Percentiles rank a stretch among this genome's conserved stretches.
phyloP scores from a whole-genome alignment of 768 basidiomycete species.

The Termitomyces bulborhizus region DNA sequence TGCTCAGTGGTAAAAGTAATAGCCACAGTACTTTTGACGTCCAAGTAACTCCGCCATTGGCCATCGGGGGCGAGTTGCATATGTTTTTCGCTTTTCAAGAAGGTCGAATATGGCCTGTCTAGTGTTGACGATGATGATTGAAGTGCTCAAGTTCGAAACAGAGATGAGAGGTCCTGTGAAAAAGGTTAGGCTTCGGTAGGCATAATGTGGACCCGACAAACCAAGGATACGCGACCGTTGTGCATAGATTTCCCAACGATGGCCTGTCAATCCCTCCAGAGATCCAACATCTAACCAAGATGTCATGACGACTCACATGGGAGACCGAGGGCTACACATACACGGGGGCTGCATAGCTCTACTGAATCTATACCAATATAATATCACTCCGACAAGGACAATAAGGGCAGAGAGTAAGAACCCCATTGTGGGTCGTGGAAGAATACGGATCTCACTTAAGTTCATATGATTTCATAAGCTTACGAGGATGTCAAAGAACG shows the following conservation, averaged over 20 bases:
- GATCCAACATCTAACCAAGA: neutral
- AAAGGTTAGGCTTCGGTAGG: no score
- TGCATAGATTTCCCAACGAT: neutral
- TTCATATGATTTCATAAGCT: no score
- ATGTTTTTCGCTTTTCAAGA: neutral
- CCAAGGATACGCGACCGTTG: neutral
- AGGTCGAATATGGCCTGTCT: neutral
- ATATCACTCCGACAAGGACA: neutral
- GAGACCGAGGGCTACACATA: neutral
- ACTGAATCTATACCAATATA: neutral
- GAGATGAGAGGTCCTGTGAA: neutral
- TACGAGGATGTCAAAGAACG: no score
- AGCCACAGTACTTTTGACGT: neutral
- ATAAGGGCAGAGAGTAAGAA: no score
- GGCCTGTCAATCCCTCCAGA: neutral
- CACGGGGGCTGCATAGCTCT: neutral
- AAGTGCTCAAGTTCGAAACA: neutral
- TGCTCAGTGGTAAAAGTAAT: neutral
- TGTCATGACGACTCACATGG: neutral
- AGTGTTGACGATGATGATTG: neutral
- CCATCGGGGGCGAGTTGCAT: neutral
- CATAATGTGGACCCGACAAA: neutral
- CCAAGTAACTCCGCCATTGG: neutral
- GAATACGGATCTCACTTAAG: no score
- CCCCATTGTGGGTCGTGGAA: no score